Evolutionary conservation across 2,329 filamentous ascomycete species (phyloP).

Genomic region (Cytospora piceicola): DNA sequence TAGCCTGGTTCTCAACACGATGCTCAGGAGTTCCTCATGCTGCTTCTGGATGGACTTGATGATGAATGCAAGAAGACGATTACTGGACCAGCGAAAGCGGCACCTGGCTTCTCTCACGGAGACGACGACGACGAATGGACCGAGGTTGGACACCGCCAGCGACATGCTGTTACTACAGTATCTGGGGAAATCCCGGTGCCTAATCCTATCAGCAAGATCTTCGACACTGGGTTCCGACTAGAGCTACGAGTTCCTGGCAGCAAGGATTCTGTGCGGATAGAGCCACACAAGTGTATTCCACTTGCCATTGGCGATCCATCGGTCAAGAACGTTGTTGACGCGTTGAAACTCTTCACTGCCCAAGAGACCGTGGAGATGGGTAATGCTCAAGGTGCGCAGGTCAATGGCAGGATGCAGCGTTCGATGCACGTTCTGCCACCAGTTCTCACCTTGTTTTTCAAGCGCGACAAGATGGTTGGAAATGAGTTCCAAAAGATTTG

Average conservation of each 20-base stretch:
- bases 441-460: conserved; percentile 91
- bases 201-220: conserved; percentile 91
- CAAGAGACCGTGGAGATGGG: conserved; percentile 85
- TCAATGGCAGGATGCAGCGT: conserved; percentile 87
- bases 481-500: conserved; percentile 87
- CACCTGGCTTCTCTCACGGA: background rate
- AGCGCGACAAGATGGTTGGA: conserved; percentile 83
- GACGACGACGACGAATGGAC: conserved; percentile 56
- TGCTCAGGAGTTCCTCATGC: conserved; percentile 94
- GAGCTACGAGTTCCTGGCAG: conserved; percentile 85
- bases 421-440: conserved; percentile 91
- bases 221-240: conserved; percentile 87
- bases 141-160: conserved; percentile 92
- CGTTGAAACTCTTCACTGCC: conserved; percentile 80
- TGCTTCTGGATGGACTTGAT: conserved; percentile 88
- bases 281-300: conserved; percentile 93
- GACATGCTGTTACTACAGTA: conserved; percentile 80
- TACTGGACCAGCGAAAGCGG: conserved; percentile 13
- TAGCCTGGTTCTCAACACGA: conserved; percentile 95
- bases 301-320: conserved; percentile 89
- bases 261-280: conserved; percentile 88
- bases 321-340: conserved; percentile 89
- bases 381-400: conserved; percentile 77
- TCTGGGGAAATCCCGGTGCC: conserved; percentile 74
- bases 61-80: conserved; percentile 87